Base-by-base conservation (phyloP, 805 yeast species). In the Monosporozyma siamensis region DNA sequence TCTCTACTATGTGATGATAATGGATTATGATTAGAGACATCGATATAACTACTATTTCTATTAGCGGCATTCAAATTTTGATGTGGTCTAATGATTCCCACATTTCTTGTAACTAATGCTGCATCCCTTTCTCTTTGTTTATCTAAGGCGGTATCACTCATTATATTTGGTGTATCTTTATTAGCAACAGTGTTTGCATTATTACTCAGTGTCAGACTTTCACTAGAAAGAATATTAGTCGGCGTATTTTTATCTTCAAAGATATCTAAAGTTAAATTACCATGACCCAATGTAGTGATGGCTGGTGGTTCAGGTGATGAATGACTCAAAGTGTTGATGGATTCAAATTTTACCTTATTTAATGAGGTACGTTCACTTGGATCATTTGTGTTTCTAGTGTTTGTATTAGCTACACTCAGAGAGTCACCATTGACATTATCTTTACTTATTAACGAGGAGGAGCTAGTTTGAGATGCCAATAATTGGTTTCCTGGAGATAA, bases 241-340 rank as follows among this genome's bases (percentile, higher is more conserved):
- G 44, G 18, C 8, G 41, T 24, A 22, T 22, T 6, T 8, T 42
- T 31, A 22, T 40, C 48, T 1, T 47, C 53, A 25, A 63, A 50
- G 6, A 53, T 68, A 38, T 65, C 69, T 22, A 74, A 56, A 0
- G 69, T 64, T 31, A 77, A 60, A 43, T 74, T 71, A 2, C 83
- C 83, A 37, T 64, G 64, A 4, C 83, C 83, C 52, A 77, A 53
- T 0, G 81, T 68, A 23, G 71, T 65, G 11, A 77, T 54, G 0
- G 78, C 74, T 4, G 75, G 71, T 65, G 46, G 71, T 50, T 12
- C 26, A 48, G 8, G 38, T 14, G 23, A 15, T 31, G 14, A 4
- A n/a, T 23, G 26, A 40, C 29, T 27, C 24, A 22, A 22, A 63
- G 46, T 67, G 12, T 20, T 32, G 63, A 55, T 68, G 64, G 51